Base-by-base conservation (phyloP, 2,329 filamentous ascomycete species). In the Tolypocladium tropicale region DNA sequence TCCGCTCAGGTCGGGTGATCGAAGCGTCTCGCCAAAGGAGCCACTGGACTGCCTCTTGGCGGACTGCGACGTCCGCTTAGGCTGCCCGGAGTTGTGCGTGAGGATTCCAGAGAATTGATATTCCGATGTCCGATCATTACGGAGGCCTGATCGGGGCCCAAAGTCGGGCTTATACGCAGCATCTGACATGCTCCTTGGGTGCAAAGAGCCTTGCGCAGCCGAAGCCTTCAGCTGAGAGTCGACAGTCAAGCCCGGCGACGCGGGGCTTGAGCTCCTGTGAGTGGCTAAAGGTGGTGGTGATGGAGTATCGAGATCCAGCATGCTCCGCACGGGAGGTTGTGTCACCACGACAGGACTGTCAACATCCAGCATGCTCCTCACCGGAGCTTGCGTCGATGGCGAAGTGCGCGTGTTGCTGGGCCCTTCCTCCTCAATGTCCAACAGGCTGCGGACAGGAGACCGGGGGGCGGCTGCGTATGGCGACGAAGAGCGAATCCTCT, bases 401-500 rank as follows among this genome's bases (percentile, higher is more conserved):
- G 60, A 63, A 46, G 51, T 62, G 23, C 59, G 63, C 54, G 61
- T 64, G 52, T 56, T 55, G 39, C 60, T 48, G 32, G 58, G 46
- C n/a, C 60, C 55, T 21, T 63, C 56, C 55, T 74, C 76, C 57
- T 79, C 75, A 65, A 84, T 76, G 65, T 85, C 82, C 21, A 86
- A 75, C 79, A 88, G 83, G 69, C 83, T 89, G 62, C 86, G 79
- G 55, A 88, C 80, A 12, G 86, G 85, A 28, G 87, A 88, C 54
- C 78, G 80, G 50, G 84, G 81, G 55, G 73, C 78, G 32, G 73
- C 78, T 32, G 73, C 69, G 70, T 79, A 78, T 58, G 82, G 78
- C 60, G 85, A 81, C 23, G 76, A 72, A 46, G 78, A 78, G 61
- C 78, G 74, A 63, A 65, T 67, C 25, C 75, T 70, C 6, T 66